These are phyloP conservation scores for Ceratobasidium papillatum DNA, from an alignment of 1,284 basidiomycete species.

Conservation along the genomic window DNA sequence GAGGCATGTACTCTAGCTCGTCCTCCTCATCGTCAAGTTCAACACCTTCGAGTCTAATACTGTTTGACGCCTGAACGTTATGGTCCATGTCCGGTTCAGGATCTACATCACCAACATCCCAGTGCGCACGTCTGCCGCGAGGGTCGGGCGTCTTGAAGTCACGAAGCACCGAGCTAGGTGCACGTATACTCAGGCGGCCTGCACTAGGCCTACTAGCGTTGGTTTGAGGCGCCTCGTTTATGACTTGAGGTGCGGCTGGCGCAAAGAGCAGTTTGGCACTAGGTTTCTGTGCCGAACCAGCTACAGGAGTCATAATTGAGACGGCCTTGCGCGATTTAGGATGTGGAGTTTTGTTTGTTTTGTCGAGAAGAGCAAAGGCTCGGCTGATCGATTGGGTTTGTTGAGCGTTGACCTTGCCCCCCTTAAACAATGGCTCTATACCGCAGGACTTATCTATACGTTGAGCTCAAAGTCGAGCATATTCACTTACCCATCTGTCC, in stretches of 20 bases:
- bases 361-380: slow-evolving; percentile 41
- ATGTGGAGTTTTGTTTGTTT: slow-evolving; percentile 44
- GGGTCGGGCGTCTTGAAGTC: slow-evolving; percentile 72
- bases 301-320: slow-evolving; percentile 38
- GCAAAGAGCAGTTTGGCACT: slow-evolving; percentile 15
- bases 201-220: slow-evolving; percentile 66
- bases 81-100: slow-evolving; percentile 56
- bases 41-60: slow-evolving; percentile 54
- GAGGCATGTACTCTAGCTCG: slow-evolving; percentile 81
- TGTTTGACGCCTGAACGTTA: slow-evolving; percentile 51
- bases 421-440: slow-evolving; percentile 29
- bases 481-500: slow-evolving; percentile 9
- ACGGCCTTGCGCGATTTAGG: slow-evolving; percentile 37
- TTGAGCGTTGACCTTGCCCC: slow-evolving; percentile 26
- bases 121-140: slow-evolving; percentile 64
- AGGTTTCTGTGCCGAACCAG: slow-evolving; percentile 31
- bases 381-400: slow-evolving; percentile 34
- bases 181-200: slow-evolving; percentile 63
- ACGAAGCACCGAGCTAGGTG: slow-evolving; percentile 47
- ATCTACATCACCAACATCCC: slow-evolving; percentile 65
- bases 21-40: slow-evolving; percentile 60
- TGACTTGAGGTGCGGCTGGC: slow-evolving; percentile 10
- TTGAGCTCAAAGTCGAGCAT: background rate
- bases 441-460: background rate
- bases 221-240: slow-evolving; percentile 41